phyloP scores from a whole-genome alignment of 129 eudicot species.

The Heracleum sosnowskyi region DNA sequence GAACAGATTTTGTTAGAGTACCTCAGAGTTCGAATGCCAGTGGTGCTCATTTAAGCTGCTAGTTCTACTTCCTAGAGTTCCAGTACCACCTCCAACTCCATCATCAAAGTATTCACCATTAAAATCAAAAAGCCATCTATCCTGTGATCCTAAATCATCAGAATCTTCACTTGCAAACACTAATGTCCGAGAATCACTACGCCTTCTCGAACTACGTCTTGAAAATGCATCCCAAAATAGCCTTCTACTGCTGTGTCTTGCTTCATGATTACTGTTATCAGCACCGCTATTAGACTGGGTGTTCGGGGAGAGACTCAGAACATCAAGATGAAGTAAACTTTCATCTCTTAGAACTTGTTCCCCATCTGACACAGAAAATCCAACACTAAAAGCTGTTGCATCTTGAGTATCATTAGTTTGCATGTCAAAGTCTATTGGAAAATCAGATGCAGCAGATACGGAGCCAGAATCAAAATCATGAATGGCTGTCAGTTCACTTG shows the following conservation, averaged over 20 bases:
- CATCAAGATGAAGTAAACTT: conserved; percentile 35
- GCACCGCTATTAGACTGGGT: conserved; percentile 23
- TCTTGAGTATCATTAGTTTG: conserved; percentile 36
- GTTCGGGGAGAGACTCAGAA: conserved; percentile 39
- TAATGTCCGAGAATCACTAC: conserved; percentile 35
- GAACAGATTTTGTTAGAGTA: conserved; percentile 9
- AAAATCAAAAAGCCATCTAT: conserved; percentile 53
- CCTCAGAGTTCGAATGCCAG: conserved; percentile 56
- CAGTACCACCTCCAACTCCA: conserved; percentile 28
- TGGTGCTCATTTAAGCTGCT: conserved; percentile 30
- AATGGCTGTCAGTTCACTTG: conserved; percentile 17
- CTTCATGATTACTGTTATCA: conserved; percentile 36
- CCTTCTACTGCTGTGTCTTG: conserved; percentile 49
- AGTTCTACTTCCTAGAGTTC: conserved; percentile 35
- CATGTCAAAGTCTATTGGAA: conserved; percentile 16
- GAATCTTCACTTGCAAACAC: conserved; percentile 36
- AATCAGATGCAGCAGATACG: conserved; percentile 25
- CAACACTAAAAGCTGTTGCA: conserved; percentile 25
- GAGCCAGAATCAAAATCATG: conserved; percentile 26
- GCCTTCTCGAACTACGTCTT: conserved; percentile 43
- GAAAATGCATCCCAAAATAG: conserved; percentile 65
- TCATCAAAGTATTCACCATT: conserved; percentile 35
- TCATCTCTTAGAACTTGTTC: conserved; percentile 27
- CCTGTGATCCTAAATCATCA: conserved; percentile 35
- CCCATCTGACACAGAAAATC: conserved; percentile 33